Conservation (phyloP, 2,329 filamentous ascomycete genomes). For the Endothia cerciana region DNA sequence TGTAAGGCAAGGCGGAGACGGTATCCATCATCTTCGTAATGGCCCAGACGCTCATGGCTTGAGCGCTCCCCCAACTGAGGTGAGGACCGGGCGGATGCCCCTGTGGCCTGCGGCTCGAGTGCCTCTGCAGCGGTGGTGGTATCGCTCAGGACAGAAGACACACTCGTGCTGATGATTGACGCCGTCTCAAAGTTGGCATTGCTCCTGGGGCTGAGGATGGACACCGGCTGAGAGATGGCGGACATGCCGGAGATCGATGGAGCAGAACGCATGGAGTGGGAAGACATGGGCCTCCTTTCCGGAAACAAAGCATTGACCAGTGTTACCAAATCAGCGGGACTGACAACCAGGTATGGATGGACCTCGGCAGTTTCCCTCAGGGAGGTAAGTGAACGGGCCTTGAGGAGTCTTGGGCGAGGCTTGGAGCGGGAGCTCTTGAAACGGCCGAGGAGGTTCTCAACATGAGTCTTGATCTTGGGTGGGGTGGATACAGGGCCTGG, state of each 20-base stretch:
- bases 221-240: constrained; percentile 69
- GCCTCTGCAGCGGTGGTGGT: constrained; percentile 68
- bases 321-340: constrained; percentile 77
- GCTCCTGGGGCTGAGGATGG: constrained; percentile 59
- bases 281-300: constrained; percentile 68
- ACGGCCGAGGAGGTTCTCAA: constrained; percentile 71
- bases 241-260: constrained; percentile 72
- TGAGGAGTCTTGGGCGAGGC: constrained; percentile 63
- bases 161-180: constrained; percentile 73
- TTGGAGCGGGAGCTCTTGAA: constrained; percentile 60
- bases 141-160: constrained; percentile 74
- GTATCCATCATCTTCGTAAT: constrained; percentile 67
- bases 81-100: constrained; percentile 58
- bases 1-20: constrained; percentile 69
- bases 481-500: constrained; percentile 66
- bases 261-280: constrained; percentile 65
- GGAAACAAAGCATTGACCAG: constrained; percentile 85
- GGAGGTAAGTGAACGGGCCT: constrained; percentile 72
- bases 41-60: constrained; percentile 49
- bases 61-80: constrained; percentile 53
- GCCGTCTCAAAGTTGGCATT: constrained; percentile 61
- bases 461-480: constrained; percentile 66
- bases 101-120: constrained; percentile 57
- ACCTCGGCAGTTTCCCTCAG: constrained; percentile 77
- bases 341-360: constrained; percentile 79